Percentiles rank a stretch among this genome's conserved stretches.
These are phyloP conservation scores for Vigna mungo DNA, from an alignment of 306 rosid genomes.

Conservation along the genomic window DNA sequence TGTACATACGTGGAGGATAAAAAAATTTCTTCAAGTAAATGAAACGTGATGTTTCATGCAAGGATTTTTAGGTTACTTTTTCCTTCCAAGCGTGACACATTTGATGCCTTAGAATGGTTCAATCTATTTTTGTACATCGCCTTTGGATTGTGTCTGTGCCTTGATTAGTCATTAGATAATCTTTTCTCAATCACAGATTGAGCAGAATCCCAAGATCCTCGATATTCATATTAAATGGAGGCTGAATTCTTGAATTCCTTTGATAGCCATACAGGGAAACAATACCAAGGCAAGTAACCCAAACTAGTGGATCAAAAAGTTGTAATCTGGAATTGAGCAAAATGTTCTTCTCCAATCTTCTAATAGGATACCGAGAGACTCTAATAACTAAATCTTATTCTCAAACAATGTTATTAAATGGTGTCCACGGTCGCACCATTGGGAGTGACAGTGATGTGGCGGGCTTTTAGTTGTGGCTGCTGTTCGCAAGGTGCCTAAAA, in stretches of 20 bases:
- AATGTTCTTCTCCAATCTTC: not conserved
- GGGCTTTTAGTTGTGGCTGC: not conserved
- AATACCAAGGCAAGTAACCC: constrained; percentile 9
- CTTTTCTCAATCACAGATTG: constrained; percentile 7
- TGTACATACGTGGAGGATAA: not conserved
- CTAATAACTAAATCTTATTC: not conserved
- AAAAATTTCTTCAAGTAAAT: not conserved
- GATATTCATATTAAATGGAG: constrained; percentile 17
- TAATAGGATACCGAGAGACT: not conserved
- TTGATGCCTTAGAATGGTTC: constrained; percentile 20
- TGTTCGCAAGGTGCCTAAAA: not conserved
- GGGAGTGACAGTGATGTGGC: too few species aligned
- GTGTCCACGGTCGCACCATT: not conserved
- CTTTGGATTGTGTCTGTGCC: not conserved
- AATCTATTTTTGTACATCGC: constrained; percentile 2
- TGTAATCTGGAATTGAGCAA: not conserved
- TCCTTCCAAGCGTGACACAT: not conserved
- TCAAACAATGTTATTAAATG: not conserved
- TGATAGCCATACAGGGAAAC: constrained; percentile 1
- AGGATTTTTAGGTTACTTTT: constrained; percentile 11
- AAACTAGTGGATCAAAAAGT: not conserved
- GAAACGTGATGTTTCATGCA: constrained; percentile 22
- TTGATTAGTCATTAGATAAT: constrained; percentile 20
- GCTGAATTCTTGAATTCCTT: constrained; percentile 11
- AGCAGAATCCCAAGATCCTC: not conserved